Evolutionary conservation across 306 rosid genomes (phyloP).

Genomic region (Boehmeria nivea): DNA sequence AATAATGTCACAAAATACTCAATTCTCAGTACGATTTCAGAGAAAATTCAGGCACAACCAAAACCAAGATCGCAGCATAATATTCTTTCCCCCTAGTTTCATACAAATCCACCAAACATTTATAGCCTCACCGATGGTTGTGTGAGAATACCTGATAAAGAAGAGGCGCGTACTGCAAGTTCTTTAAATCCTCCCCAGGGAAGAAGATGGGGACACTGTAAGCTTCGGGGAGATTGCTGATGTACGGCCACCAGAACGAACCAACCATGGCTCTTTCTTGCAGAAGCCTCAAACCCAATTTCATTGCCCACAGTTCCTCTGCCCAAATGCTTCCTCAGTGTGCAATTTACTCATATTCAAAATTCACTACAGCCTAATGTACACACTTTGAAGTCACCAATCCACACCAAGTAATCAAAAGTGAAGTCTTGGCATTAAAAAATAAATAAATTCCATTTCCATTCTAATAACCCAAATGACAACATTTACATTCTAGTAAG

Average conservation of each 20-base stretch:
- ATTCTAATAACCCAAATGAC: no score
- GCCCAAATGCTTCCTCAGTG: slow-evolving; percentile 89
- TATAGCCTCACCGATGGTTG: slow-evolving; percentile 2
- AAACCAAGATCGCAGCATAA: no score
- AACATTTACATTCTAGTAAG: no score
- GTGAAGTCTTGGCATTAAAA: neutral
- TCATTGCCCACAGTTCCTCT: slow-evolving; percentile 99
- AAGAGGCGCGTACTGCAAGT: slow-evolving; percentile 94
- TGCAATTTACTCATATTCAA: slow-evolving; percentile 74
- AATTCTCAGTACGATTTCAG: no score
- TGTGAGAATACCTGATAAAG: slow-evolving; percentile 76
- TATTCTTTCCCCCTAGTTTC: neutral
- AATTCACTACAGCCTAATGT: slow-evolving; percentile 57
- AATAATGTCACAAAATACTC: no score
- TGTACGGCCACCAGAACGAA: slow-evolving; percentile 96
- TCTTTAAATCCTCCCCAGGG: slow-evolving; percentile 76
- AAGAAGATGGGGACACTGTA: slow-evolving; percentile 77
- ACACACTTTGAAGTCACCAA: slow-evolving; percentile 38
- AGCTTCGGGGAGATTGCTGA: slow-evolving; percentile 79
- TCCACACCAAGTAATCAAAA: slow-evolving; percentile 22
- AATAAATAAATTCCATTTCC: no score
- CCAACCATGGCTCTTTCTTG: slow-evolving; percentile 89
- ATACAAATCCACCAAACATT: neutral
- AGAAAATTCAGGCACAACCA: no score
- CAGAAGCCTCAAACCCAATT: slow-evolving; percentile 91